A percentile compares a stretch with the other conserved stretches of the same genome.
These are phyloP conservation scores for Yarrowia divulgata DNA, from an alignment of 805 yeast genomes.

Conservation along the genomic window DNA sequence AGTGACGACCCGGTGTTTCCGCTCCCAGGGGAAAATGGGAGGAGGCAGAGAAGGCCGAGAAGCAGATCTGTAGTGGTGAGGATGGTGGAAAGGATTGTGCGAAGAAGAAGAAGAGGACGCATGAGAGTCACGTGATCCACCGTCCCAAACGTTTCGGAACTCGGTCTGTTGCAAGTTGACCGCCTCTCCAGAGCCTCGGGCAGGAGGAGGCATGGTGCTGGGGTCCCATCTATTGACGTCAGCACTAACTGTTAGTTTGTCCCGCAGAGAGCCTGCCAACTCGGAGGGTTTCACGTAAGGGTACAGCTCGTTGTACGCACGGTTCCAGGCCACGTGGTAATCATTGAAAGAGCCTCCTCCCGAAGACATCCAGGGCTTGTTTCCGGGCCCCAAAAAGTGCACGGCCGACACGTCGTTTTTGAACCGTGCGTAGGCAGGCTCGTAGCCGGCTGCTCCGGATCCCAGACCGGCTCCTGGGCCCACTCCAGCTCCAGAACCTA, in stretches of 20 bases:
- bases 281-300: slow-evolving; percentile 14
- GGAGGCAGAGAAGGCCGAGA: neutral
- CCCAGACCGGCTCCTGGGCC: slow-evolving; percentile 12
- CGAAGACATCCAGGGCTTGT: slow-evolving; percentile 52
- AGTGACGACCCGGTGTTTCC: slow-evolving; percentile 10
- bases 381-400: slow-evolving; percentile 52
- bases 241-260: slow-evolving; percentile 40
- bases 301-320: slow-evolving; percentile 43
- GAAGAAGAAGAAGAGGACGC: neutral
- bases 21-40: slow-evolving; percentile 37
- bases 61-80: neutral
- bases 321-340: slow-evolving; percentile 40
- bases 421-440: slow-evolving; percentile 71
- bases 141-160: slow-evolving; percentile 43
- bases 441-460: slow-evolving; percentile 62
- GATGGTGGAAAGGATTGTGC: neutral
- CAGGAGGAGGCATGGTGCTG: slow-evolving; percentile 45
- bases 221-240: slow-evolving; percentile 47
- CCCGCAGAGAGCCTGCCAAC: slow-evolving; percentile 22
- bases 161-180: slow-evolving; percentile 39
- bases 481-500: neutral
- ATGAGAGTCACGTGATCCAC: too few species aligned
- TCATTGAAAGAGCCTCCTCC: slow-evolving; percentile 7
- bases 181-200: slow-evolving; percentile 46
- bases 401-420: slow-evolving; percentile 52